Percentiles rank a stretch among this genome's conserved stretches.
Conservation (phyloP, 129 eudicot genomes). For the Pseudognaphalium luteoalbum region DNA sequence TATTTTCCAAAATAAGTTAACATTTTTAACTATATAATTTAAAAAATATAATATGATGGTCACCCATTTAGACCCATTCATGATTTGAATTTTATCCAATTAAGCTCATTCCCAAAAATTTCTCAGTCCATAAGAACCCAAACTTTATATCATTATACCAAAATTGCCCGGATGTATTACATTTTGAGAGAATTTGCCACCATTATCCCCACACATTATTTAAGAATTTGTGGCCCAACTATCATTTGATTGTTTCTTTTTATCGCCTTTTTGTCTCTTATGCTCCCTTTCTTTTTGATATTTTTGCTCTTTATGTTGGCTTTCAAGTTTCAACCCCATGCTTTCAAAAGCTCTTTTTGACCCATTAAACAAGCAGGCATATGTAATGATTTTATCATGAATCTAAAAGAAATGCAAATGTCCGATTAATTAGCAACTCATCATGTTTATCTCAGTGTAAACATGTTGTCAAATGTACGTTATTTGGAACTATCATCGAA, state of each 20-base stretch:
- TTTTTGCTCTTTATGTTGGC: slow-evolving; percentile 29
- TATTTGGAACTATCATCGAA: neutral
- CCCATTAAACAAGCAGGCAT: slow-evolving; percentile 7
- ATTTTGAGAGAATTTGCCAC: too few species aligned
- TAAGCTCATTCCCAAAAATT: too few species aligned
- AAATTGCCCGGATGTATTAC: too few species aligned
- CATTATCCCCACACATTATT: too few species aligned
- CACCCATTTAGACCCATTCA: too few species aligned
- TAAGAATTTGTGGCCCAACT: neutral
- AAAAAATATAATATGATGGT: too few species aligned
- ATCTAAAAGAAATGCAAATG: neutral
- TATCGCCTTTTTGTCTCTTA: slow-evolving; percentile 20
- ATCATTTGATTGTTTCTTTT: neutral
- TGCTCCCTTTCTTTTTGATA: slow-evolving; percentile 12
- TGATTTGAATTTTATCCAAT: too few species aligned
- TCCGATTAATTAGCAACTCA: neutral
- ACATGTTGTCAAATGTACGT: too few species aligned
- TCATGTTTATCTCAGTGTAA: neutral
- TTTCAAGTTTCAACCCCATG: slow-evolving; percentile 15
- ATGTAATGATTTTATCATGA: slow-evolving; percentile 23
- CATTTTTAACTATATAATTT: too few species aligned
- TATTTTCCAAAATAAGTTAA: too few species aligned
- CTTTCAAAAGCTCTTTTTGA: slow-evolving; percentile 18
- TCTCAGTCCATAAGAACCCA: too few species aligned
- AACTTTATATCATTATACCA: too few species aligned